Evolutionary conservation across 176 grass and related monocot species (phyloP), one percentile per base, ranked within the genome.

Genomic region (Oropetium thomaeum): DNA sequence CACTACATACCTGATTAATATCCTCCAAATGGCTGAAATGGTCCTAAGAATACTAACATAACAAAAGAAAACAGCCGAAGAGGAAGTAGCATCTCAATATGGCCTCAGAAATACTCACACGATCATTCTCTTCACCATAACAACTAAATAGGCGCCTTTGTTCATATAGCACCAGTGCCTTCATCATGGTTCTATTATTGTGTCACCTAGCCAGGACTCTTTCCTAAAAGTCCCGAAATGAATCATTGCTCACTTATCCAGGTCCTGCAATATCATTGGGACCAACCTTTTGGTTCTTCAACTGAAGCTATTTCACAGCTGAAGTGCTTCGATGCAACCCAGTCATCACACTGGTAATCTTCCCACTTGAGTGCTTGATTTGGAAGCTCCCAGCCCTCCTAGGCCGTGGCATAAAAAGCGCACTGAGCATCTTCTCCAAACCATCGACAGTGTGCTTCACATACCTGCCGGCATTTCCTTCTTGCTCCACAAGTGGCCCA

Each of bases 401-500:
- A 35, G 86, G 88, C 19, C 66, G 87, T 27, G 78, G 81, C 66
- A 72, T 8, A 8, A 93, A 97, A 16, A 97, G 86, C 14, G 77
- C 77, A 28, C 78, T 62, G 3, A 97, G 83, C 88, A 97, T 91
- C 67, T 90, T 91, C 79, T 93, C 94, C 78, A 97, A 61, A 58
- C 55, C 78, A 71, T 97, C 83, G 1, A 92, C 86, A 0, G 94
- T 93, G 73, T 89, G 93, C 69, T 93, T 97, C 13, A 89, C 83
- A 73, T 97, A 97, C 77, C 87, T 97, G 79, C 86, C 80, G 2
- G 83, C 74, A 33, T 80, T 88, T 17, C 58, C 84, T 71, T 97
- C 94, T 72, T 93, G 94, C 43, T 93, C 94, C 58, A 97, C 90
- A 7, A 97, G 85, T 28, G 94, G 94, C 14, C 94, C 94, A 42